Conservation (phyloP, 73 alveolate species). For the Stentor coeruleus region DNA sequence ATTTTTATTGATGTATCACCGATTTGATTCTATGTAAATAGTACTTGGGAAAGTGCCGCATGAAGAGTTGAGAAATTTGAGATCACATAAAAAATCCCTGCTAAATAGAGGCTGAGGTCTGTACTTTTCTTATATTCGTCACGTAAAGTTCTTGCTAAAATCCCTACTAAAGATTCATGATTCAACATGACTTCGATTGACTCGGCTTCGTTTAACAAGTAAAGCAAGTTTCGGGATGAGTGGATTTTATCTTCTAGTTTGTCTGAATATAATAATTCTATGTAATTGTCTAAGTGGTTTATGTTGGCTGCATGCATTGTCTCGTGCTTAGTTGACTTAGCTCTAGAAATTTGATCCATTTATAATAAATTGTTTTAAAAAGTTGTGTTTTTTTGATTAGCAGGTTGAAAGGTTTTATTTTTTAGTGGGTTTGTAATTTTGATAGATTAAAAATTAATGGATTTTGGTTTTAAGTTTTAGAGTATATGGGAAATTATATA, state of each 20-base stretch:
- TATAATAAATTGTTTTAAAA: too few relatives aligned
- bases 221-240: neutral
- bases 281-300: neutral
- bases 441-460: too few relatives aligned
- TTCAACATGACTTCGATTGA: neutral
- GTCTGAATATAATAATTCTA: conserved; percentile 12
- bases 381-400: too few relatives aligned
- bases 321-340: too few relatives aligned
- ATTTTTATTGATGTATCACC: conserved; percentile 94
- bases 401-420: too few relatives aligned
- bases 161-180: conserved; percentile 50
- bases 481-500: too few relatives aligned
- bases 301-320: conserved; percentile 11
- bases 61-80: conserved; percentile 90
- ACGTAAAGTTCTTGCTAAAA: conserved; percentile 77
- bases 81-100: conserved; percentile 85
- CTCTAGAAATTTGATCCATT: too few relatives aligned
- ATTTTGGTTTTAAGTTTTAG: too few relatives aligned
- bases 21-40: conserved; percentile 57
- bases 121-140: conserved; percentile 88
- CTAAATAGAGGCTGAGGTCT: conserved; percentile 85
- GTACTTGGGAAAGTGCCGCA: conserved; percentile 47
- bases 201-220: conserved; percentile 18
- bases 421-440: too few relatives aligned
- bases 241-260: conserved; percentile 15